phyloP scores from a whole-genome alignment of 306 rosid genomes.

The Quercus ilex region DNA sequence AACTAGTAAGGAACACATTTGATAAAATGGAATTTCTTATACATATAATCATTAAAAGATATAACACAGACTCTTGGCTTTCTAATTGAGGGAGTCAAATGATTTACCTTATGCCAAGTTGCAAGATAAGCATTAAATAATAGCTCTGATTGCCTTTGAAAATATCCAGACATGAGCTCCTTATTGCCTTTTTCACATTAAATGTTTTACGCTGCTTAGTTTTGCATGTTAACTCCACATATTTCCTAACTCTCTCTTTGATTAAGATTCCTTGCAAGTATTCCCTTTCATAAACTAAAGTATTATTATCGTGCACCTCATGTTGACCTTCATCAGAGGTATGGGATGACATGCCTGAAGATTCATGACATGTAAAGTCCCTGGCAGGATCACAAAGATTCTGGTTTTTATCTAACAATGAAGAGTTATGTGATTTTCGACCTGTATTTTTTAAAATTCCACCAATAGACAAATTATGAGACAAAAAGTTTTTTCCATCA shows the following conservation, averaged over 20 bases:
- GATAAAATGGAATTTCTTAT: background rate
- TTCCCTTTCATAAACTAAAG: conserved; percentile 66
- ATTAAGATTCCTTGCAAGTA: conserved; percentile 91
- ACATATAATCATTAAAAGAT: background rate
- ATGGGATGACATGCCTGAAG: conserved; percentile 27
- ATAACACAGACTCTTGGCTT: background rate
- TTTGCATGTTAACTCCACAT: conserved; percentile 36
- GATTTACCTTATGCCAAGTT: conserved; percentile 61
- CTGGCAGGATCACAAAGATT: conserved; percentile 23
- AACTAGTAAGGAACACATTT: background rate
- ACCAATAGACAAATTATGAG: conserved; percentile 26
- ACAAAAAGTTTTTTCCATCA: conserved; percentile 20
- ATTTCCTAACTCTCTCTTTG: conserved; percentile 52
- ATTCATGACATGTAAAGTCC: conserved; percentile 35
- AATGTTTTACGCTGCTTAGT: conserved; percentile 45
- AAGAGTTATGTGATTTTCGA: conserved; percentile 44
- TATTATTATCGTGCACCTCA: conserved; percentile 28
- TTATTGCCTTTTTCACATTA: conserved; percentile 38
- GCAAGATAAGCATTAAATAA: conserved; percentile 54
- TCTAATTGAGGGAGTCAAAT: background rate
- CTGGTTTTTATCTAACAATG: conserved; percentile 35
- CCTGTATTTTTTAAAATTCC: conserved; percentile 41
- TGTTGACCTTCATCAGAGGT: conserved; percentile 36
- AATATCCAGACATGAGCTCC: conserved; percentile 43
- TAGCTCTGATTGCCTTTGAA: conserved; percentile 28